A percentile compares a stretch with the other conserved stretches of the same genome.
These are phyloP conservation scores for Aristolochia contorta DNA, from an alignment of 164 flowering plant species.

Conservation along the genomic window DNA sequence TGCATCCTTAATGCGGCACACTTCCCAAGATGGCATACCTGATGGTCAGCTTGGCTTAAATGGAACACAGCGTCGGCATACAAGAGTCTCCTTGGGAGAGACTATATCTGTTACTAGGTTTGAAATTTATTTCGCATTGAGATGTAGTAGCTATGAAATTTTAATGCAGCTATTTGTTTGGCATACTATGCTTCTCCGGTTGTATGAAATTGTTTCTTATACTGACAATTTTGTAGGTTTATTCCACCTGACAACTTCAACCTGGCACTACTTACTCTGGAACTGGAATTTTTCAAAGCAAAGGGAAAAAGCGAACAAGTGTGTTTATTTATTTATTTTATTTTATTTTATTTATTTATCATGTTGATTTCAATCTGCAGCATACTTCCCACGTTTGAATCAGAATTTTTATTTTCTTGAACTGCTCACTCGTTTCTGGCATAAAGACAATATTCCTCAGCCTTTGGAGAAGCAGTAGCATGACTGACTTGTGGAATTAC, in stretches of 20 bases:
- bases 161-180: not conserved
- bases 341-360: not conserved
- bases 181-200: not conserved
- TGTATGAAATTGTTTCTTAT: not conserved
- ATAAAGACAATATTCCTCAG: too few species aligned
- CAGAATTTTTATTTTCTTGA: not conserved
- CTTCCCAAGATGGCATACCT: constrained; percentile 48
- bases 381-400: not conserved
- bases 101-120: constrained; percentile 53
- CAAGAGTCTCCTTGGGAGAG: constrained; percentile 77
- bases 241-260: constrained; percentile 47
- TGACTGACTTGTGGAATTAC: not conserved
- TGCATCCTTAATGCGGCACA: constrained; percentile 43
- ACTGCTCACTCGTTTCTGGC: not conserved
- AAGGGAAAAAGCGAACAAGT: constrained; percentile 52
- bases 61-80: constrained; percentile 70
- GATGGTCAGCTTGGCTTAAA: constrained; percentile 63
- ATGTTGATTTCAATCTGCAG: not conserved
- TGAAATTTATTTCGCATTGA: not conserved
- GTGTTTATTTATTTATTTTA: not conserved
- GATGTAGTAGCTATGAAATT: too few species aligned
- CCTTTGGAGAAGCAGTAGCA: not conserved
- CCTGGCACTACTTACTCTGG: constrained; percentile 55
- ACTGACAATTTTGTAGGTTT: constrained; percentile 29
- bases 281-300: constrained; percentile 57